Evolutionary conservation across 805 yeast genomes (phyloP), one percentile per base, ranked within the genome.

Genomic region (Saccharomyces paradoxus): DNA sequence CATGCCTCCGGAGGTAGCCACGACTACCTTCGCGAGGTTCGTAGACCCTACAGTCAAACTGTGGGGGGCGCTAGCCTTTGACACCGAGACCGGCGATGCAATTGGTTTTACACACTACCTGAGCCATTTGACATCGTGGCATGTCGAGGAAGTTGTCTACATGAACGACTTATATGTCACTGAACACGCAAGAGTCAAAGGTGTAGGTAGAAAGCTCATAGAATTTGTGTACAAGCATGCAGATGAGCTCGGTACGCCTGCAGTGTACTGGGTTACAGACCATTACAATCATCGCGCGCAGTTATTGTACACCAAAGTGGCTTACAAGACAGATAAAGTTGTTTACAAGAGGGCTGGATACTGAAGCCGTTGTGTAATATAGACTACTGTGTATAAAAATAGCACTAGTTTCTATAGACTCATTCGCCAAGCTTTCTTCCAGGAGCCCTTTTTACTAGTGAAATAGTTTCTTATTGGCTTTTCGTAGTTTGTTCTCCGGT

Each of bases 231-330:
- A 78, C 57, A 60, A 56, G 0, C 78, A 75, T 54, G 79, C 81
- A 1, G 83, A 80, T 59, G 66, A 68, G 56, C 58, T 73, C 50
- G 72, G 66, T 3, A 67, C 74, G 37, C 67, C 67, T 12, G 71
- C 73, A 53, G 78, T 76, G 28, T 80, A 81, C 64, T 81, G 85
- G 84, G 64, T 68, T 51, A 81, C 84, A 2, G 81, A 77, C 58
- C 69, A 70, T 52, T 77, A 73, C 53, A 81, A 81, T 63, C 84
- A 81, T 62, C 64, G 83, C 21, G 85, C 84, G 1, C 84, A 81
- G 63, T 59, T 80, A 63, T 70, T 81, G 60, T 81, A 81, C 62
- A 75, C 79, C 26, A 80, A 75, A 60, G 78, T 81, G 29, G 83
- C 80, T 26, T 68, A 65, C 24, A 72, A 71, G 56, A 62, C 70